Conservation (phyloP, 495 filamentous ascomycete genomes). For the Peziza echinospora region DNA sequence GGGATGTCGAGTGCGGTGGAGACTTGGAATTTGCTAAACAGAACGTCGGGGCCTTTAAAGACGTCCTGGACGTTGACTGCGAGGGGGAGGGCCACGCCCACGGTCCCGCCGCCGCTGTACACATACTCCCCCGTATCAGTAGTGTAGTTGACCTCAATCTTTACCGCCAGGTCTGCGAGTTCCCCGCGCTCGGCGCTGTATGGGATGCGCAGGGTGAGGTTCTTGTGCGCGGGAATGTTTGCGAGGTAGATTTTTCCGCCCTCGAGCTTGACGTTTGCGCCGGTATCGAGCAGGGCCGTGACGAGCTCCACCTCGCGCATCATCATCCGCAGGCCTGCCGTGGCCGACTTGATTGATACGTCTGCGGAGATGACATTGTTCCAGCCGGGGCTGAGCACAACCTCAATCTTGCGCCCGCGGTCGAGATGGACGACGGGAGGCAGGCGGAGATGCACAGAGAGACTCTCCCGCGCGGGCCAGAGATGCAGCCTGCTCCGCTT, state of each 20-base stretch:
- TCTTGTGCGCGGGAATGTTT: slow-evolving; percentile 31
- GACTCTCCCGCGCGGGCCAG: slow-evolving; percentile 13
- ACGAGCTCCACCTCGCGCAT: not conserved
- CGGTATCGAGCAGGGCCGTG: slow-evolving; percentile 22
- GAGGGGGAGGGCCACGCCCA: slow-evolving; percentile 52
- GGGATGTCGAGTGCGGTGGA: slow-evolving; percentile 54
- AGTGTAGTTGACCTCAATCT: slow-evolving; percentile 54
- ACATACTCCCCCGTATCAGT: slow-evolving; percentile 51
- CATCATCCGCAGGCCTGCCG: slow-evolving; percentile 68
- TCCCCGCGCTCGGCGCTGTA: slow-evolving; percentile 65
- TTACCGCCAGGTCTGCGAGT: slow-evolving; percentile 45
- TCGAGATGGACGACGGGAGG: slow-evolving; percentile 51
- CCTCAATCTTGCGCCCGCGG: slow-evolving; percentile 47
- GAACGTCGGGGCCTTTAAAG: slow-evolving; percentile 59
- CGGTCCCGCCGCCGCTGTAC: slow-evolving; percentile 40
- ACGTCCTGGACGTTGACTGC: slow-evolving; percentile 93
- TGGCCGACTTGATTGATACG: slow-evolving; percentile 55
- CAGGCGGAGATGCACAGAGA: slow-evolving; percentile 12
- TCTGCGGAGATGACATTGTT: slow-evolving; percentile 49
- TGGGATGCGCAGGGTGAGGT: slow-evolving; percentile 43
- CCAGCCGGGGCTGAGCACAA: slow-evolving; percentile 52
- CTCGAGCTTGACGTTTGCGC: slow-evolving; percentile 38
- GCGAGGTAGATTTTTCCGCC: slow-evolving; percentile 28
- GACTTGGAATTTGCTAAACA: slow-evolving; percentile 80
- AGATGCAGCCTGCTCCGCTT: slow-evolving; percentile 22